Evolutionary conservation across 208 protist genomes (phyloP).

Genomic region (Trypanosoma lewisi): DNA sequence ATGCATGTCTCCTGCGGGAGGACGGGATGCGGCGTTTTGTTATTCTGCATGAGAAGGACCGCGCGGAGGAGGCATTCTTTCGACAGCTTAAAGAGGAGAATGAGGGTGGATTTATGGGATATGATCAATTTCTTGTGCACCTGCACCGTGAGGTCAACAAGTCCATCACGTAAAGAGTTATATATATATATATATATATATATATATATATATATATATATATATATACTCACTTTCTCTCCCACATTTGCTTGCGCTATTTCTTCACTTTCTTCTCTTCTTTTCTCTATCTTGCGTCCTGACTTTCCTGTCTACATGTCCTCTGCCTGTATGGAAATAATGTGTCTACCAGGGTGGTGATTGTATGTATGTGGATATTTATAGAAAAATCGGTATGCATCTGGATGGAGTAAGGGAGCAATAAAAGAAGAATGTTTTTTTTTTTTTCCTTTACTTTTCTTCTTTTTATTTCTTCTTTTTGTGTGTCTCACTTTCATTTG

Average conservation of each 20-base stretch:
- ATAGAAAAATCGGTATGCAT: too few relatives aligned
- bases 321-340: too few relatives aligned
- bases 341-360: too few relatives aligned
- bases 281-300: too few relatives aligned
- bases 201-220: too few relatives aligned
- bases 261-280: slow-evolving; percentile 5
- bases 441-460: too few relatives aligned
- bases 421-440: too few relatives aligned
- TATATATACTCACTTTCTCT: too few relatives aligned
- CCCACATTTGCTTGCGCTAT: neutral
- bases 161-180: slow-evolving; percentile 23
- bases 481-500: neutral
- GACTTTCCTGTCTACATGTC: too few relatives aligned
- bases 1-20: slow-evolving; percentile 61
- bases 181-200: slow-evolving; percentile 7
- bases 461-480: too few relatives aligned
- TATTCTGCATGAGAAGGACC: slow-evolving; percentile 78
- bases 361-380: too few relatives aligned
- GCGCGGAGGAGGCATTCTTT: slow-evolving; percentile 79
- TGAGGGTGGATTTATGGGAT: slow-evolving; percentile 37
- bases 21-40: slow-evolving; percentile 77
- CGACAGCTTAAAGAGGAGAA: slow-evolving; percentile 74
- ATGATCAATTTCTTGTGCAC: slow-evolving; percentile 68
- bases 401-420: too few relatives aligned
- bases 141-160: slow-evolving; percentile 66